These are phyloP conservation scores for Gelatoporia subvermispora DNA, from an alignment of 768 basidiomycete species.

Conservation along the genomic window DNA sequence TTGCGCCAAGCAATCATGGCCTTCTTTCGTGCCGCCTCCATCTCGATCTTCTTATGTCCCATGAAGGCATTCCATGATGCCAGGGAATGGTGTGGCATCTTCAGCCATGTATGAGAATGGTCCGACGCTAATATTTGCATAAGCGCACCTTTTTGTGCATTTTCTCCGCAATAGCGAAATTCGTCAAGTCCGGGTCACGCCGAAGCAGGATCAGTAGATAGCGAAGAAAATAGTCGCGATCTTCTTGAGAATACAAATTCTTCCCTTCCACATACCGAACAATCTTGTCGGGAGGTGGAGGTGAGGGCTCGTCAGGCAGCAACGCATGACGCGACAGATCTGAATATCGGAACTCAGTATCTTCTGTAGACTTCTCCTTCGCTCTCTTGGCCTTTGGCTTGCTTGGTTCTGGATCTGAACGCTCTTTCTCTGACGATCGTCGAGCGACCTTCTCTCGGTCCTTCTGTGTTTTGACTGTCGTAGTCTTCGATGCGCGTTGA, in stretches of 20 bases:
- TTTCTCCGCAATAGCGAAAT: conserved; percentile 30
- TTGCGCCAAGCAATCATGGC: not conserved
- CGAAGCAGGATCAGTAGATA: conserved; percentile 44
- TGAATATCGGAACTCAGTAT: too few relatives aligned
- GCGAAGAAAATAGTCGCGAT: conserved; percentile 41
- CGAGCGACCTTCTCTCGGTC: not conserved
- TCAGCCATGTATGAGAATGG: conserved; percentile 42
- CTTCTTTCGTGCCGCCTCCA: not conserved
- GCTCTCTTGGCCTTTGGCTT: not conserved
- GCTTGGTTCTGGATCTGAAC: not conserved
- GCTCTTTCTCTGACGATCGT: not conserved
- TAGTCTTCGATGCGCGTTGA: too few relatives aligned
- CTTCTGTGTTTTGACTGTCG: not conserved
- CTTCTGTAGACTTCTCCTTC: not conserved
- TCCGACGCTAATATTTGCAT: conserved; percentile 38
- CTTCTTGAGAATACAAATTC: conserved; percentile 42
- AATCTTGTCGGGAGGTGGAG: conserved; percentile 10
- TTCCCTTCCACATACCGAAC: conserved; percentile 3
- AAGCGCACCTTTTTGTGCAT: conserved; percentile 42
- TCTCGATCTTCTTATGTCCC: not conserved
- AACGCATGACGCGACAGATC: not conserved
- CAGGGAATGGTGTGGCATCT: not conserved
- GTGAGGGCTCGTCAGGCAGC: conserved; percentile 7
- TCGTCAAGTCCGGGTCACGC: conserved; percentile 42
- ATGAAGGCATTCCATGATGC: not conserved